A percentile compares a stretch with the other conserved stretches of the same genome.
These are phyloP conservation scores for Trypanosoma melophagium DNA, from an alignment of 208 protist genomes.

Conservation along the genomic window DNA sequence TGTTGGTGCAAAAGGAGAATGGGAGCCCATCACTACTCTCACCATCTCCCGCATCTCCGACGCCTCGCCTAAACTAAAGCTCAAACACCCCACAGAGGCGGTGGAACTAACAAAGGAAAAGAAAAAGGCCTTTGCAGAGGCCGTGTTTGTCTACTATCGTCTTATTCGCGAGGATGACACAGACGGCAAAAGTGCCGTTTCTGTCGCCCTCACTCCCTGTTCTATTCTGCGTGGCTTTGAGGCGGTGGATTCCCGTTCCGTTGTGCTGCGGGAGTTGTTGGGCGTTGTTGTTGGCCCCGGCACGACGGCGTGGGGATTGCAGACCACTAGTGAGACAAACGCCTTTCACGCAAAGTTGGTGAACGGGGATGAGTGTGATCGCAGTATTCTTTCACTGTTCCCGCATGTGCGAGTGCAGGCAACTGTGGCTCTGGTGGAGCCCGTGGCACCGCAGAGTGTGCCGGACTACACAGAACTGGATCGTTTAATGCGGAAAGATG, in stretches of 20 bases:
- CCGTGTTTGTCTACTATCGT: slow-evolving; percentile 75
- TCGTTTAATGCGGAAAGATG: slow-evolving; percentile 27
- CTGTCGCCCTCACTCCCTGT: slow-evolving; percentile 72
- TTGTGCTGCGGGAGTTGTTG: slow-evolving; percentile 74
- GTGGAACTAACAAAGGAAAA: slow-evolving; percentile 47
- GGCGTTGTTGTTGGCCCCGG: slow-evolving; percentile 54
- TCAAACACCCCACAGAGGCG: slow-evolving; percentile 16
- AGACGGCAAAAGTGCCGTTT: slow-evolving; percentile 26
- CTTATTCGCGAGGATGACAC: slow-evolving; percentile 23
- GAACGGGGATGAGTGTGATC: slow-evolving; percentile 84
- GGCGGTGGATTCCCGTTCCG: slow-evolving; percentile 64
- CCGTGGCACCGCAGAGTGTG: slow-evolving; percentile 31
- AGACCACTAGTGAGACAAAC: slow-evolving; percentile 77
- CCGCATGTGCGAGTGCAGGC: slow-evolving; percentile 58
- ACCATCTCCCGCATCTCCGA: slow-evolving; percentile 51
- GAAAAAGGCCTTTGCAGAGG: slow-evolving; percentile 42
- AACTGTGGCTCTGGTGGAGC: slow-evolving; percentile 45
- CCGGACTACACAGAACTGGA: slow-evolving; percentile 78
- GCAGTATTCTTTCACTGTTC: slow-evolving; percentile 80
- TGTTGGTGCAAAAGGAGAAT: slow-evolving; percentile 45
- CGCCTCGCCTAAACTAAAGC: slow-evolving; percentile 46
- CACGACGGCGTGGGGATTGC: slow-evolving; percentile 61
- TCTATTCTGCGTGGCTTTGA: slow-evolving; percentile 84
- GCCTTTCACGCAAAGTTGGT: slow-evolving; percentile 87
- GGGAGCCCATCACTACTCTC: slow-evolving; percentile 52